Evolutionary conservation across 2,329 filamentous ascomycete species (phyloP), one percentile per base, ranked within the genome.

Genomic region (Macrophomina phaseolina): DNA sequence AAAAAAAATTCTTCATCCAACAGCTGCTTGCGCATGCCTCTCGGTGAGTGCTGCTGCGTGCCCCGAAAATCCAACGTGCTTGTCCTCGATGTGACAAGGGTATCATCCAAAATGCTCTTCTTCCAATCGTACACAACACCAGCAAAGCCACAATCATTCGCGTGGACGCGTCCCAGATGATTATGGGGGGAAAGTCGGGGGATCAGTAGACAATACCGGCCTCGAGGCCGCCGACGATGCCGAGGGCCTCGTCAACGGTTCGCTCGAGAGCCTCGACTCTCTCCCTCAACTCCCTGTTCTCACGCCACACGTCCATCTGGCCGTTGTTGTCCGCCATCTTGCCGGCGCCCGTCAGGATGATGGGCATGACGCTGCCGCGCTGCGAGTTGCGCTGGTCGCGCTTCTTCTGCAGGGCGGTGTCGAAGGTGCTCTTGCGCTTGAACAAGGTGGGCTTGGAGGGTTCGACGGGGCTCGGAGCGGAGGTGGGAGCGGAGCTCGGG

Each of bases 231-330:
- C 73, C 72, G 51, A 87, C 83, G 61, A 87, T 77, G 67, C 84
- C 82, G 69, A 89, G 79, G 60, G 84, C 86, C 49, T 85, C 83
- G 65, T 89, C 86, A 60, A 89, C 79, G 23, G 82, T 82, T 49
- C 79, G 76, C 71, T 88, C 85, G 42, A 89, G 76, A 62, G 85
- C 81, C 11, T 81, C 80, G 3, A 89, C 79, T 56, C 85, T 79
- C 52, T 79, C 76, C 71, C 85, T 84, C 56, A 89, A 74, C 7
- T 79, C 80, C 32, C 78, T 75, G 68, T 87, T 89, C 75, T 89
- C 86, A 58, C 75, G 83, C 85, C 86, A 89, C 0, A 86, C 85
- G 28, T 77, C 75, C 42, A 74, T 73, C 28, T 74, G 70, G n/a
- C 75, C 76, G 34, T 75, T 75, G 64, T 76, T 75, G 11, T 73